Conservation (phyloP, 2,329 filamentous ascomycete species). For the Teratosphaeria viscida region DNA sequence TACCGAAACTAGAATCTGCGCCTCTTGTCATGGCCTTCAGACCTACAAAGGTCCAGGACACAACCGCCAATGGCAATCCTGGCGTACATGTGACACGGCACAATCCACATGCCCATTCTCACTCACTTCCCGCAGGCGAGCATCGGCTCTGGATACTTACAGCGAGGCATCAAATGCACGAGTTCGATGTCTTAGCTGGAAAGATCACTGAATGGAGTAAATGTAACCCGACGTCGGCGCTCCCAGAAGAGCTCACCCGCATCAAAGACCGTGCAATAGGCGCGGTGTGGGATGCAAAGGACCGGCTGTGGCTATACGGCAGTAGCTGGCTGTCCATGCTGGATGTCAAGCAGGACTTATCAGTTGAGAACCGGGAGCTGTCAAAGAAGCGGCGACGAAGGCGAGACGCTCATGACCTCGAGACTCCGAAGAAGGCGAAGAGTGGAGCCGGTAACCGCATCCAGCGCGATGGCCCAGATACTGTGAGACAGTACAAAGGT, state of each 20-base stretch:
- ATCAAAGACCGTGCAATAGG: constrained; percentile 75
- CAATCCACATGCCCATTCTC: constrained; percentile 43
- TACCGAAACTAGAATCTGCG: constrained; percentile 36
- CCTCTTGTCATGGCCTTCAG: constrained; percentile 39
- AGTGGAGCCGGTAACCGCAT: neutral
- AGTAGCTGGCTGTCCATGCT: constrained; percentile 85
- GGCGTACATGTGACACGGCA: constrained; percentile 40
- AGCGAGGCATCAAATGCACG: constrained; percentile 56
- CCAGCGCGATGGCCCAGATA: neutral
- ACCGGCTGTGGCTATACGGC: constrained; percentile 70
- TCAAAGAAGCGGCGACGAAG: neutral
- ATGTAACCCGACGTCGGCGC: constrained; percentile 62
- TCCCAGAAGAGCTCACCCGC: constrained; percentile 64
- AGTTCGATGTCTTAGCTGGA: constrained; percentile 70
- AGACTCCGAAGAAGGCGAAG: constrained; percentile 16
- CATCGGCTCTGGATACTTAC: constrained; percentile 52
- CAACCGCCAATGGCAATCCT: constrained; percentile 33
- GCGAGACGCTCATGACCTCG: constrained; percentile 27
- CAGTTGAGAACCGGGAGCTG: neutral
- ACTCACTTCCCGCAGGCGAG: constrained; percentile 45
- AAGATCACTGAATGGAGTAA: constrained; percentile 76
- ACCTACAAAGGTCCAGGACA: constrained; percentile 22
- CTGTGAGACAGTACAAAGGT: neutral
- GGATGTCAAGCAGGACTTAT: constrained; percentile 63
- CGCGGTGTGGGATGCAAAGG: constrained; percentile 63